Base-by-base conservation (phyloP, 441 rosid species). In the Biscutella auriculata region DNA sequence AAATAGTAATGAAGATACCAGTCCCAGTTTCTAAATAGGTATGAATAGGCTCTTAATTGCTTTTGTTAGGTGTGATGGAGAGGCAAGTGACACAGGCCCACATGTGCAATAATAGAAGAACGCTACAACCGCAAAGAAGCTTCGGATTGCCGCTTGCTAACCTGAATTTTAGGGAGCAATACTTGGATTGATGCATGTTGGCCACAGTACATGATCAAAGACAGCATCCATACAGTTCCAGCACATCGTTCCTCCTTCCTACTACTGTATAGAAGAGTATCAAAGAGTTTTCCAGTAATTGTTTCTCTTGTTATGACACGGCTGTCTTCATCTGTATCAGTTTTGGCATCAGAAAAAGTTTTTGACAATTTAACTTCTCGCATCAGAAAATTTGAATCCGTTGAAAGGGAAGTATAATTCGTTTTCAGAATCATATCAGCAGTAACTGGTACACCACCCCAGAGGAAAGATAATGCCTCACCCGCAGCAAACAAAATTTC, bases 221-320 rank as follows among this genome's bases (percentile, higher is more conserved):
- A 93, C 53, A 88, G 70, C 60, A 93, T 74, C 98, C 97, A 93
- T 56, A 93, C 97, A 54, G 95, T 75, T 74, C 98, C 97, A 79
- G 99, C 90, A 69, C 96, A 89, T 47, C 97, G 83, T 83, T 93
- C 99, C 71, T 89, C 99, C 70, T 87, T 88, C 77, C 99, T 83
- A 66, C 73, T 85, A 61, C 97, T 87, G 60, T 82, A 93, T 29
- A 93, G 73, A 65, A 93, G 99, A 69, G 51, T 74, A 69, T 93
- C 88, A 67, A 93, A 93, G 61, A 93, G 85, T 71, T 89, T 85
- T 76, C 78, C 79, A 30, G 77, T 71, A 52, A 93, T 77, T 63
- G 76, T 72, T 60, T 87, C 91, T 79, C 93, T 79, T 66, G 78
- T 75, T 57, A 55, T 45, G 40, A 64, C 71, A 63, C 49, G 88